These are phyloP conservation scores for Nigrograna mackinnonii DNA, from an alignment of 2,329 filamentous ascomycete species.

Conservation along the genomic window DNA sequence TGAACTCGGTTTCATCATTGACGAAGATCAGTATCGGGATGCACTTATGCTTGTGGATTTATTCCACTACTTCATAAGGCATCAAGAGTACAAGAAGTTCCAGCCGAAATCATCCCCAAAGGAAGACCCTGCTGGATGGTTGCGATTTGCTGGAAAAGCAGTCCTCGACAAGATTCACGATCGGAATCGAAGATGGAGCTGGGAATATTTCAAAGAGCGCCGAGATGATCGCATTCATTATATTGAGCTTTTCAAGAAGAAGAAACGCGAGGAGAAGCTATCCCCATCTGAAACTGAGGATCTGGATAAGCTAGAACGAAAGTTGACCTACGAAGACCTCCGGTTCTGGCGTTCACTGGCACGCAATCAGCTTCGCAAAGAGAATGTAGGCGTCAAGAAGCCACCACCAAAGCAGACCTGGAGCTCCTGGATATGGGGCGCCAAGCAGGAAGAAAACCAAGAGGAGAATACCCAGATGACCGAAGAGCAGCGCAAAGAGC, in stretches of 20 bases:
- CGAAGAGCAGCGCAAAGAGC: slow-evolving; percentile 92
- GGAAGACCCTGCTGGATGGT: slow-evolving; percentile 90
- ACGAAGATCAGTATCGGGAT: slow-evolving; percentile 97
- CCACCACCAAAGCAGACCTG: slow-evolving; percentile 78
- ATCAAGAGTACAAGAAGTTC: slow-evolving; percentile 94
- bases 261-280: slow-evolving; percentile 70
- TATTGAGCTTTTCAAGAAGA: slow-evolving; percentile 95
- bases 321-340: slow-evolving; percentile 90
- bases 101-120: slow-evolving; percentile 85
- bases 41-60: slow-evolving; percentile 97
- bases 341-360: slow-evolving; percentile 96
- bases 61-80: slow-evolving; percentile 97
- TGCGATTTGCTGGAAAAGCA: slow-evolving; percentile 87
- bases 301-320: slow-evolving; percentile 75
- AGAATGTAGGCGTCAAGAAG: slow-evolving; percentile 88
- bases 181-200: slow-evolving; percentile 88
- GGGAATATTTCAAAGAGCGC: slow-evolving; percentile 92
- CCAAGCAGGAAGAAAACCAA: slow-evolving; percentile 63
- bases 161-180: slow-evolving; percentile 95
- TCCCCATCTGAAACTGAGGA: slow-evolving; percentile 72
- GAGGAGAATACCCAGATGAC: slow-evolving; percentile 85
- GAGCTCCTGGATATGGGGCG: slow-evolving; percentile 89
- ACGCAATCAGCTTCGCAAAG: slow-evolving; percentile 91
- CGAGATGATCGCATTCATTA: slow-evolving; percentile 87
- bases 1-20: slow-evolving; percentile 95